Percentiles rank a stretch among this genome's conserved stretches.
Evolutionary conservation across 768 basidiomycete genomes (phyloP).

Genomic region (Mycena rebaudengoi): DNA sequence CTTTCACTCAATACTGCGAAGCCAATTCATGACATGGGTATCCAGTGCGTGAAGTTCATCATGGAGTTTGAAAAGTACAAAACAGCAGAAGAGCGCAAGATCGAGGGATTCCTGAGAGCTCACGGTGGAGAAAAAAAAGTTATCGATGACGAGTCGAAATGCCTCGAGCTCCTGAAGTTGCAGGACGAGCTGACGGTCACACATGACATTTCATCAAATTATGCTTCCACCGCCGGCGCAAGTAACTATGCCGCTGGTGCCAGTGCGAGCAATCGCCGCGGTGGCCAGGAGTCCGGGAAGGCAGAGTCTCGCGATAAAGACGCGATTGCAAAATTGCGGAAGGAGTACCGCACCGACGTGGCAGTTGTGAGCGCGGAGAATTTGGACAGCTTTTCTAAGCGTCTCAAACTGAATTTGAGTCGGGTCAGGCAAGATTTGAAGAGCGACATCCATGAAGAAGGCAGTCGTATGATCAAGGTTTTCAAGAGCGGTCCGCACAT

Average conservation of each 20-base stretch:
- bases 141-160: background rate
- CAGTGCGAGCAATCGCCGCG: background rate
- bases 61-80: slow-evolving; percentile 1
- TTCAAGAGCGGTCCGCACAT: background rate
- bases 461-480: slow-evolving; percentile 1
- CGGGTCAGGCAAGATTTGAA: background rate
- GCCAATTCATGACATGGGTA: background rate
- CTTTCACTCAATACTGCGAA: background rate
- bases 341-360: background rate
- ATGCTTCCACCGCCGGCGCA: background rate
- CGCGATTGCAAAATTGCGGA: background rate
- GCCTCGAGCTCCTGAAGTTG: background rate
- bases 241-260: no score
- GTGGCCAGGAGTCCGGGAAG: background rate
- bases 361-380: background rate
- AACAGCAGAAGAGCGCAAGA: slow-evolving; percentile 1
- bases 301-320: background rate
- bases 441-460: background rate
- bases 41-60: background rate
- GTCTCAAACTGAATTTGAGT: background rate
- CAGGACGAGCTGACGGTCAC: background rate
- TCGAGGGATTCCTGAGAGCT: background rate
- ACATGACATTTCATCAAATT: background rate
- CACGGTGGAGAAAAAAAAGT: background rate
- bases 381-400: slow-evolving; percentile 8